Base-by-base conservation (phyloP, 495 filamentous ascomycete species). In the Xylaria palmicola region DNA sequence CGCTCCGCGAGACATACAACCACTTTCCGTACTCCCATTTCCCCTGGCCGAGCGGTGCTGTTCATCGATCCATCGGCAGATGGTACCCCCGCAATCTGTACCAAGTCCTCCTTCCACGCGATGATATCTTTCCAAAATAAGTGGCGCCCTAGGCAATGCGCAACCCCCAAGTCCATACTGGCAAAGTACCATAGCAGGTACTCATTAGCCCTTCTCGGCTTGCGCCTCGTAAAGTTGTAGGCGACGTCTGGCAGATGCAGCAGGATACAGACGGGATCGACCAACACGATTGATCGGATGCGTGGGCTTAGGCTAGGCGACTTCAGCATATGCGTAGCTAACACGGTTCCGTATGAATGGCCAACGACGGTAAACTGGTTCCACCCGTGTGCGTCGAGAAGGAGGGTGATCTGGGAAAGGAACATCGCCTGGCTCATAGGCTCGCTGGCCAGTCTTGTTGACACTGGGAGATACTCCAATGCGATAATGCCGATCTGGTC, bases 91-190 rank as follows among this genome's bases (percentile, higher is more conserved):
- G 26, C 51, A 52, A 55, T 32, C 52, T 64, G 29, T 60, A 60
- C 3, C 29, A 87, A 57, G 56, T 89, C 87, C 51, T 87, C 80
- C 66, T 82, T 85, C 87, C 87, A 90, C 9, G 88, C 69, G 39
- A 88, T 82, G 59, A 83, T 87, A 56, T 88, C 81, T 48, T 76
- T 75, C 87, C 87, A 89, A 72, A 89, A 88, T 69, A 90, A 88
- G 57, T 84, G 78, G 20, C 87, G 70, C 0, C 77, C 77, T 8
- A 90, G 66, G 0, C 79, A 82, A 59, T 85, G 82, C 26, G 84
- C 79, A 10, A 87, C 83, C 9, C 83, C 82, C 47, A 84, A 78
- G 67, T 90, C 87, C 69, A 77, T 88, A 37, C 78, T 83, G 8
- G 83, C 86, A 65, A 89, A 89, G 66, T 86, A 90, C 70, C 84